Evolutionary conservation across 768 basidiomycete species (phyloP).

Genomic region (Dendrothele bispora): DNA sequence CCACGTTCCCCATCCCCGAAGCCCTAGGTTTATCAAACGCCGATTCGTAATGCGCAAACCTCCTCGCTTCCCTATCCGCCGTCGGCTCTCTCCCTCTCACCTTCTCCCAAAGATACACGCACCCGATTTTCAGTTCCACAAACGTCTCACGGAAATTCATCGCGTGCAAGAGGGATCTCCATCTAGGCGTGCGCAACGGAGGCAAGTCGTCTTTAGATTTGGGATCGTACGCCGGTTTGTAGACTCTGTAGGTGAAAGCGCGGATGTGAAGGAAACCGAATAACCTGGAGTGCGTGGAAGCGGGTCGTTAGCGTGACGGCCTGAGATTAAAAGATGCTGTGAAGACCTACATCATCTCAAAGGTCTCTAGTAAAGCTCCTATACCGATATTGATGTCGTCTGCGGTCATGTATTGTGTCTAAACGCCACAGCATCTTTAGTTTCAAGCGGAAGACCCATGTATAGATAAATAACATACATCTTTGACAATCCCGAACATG

Average conservation of each 20-base stretch:
- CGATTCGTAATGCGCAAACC: slow-evolving; percentile 40
- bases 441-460: neutral
- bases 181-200: slow-evolving; percentile 47
- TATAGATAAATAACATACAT: slow-evolving; percentile 36
- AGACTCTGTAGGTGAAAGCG: slow-evolving; percentile 71
- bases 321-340: no score
- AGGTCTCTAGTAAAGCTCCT: slow-evolving; percentile 63
- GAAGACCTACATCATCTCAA: slow-evolving; percentile 79
- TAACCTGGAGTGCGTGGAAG: slow-evolving; percentile 35
- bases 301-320: neutral
- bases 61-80: slow-evolving; percentile 41
- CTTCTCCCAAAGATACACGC: slow-evolving; percentile 56
- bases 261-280: slow-evolving; percentile 72
- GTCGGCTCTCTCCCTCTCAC: slow-evolving; percentile 57
- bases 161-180: slow-evolving; percentile 59
- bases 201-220: slow-evolving; percentile 27
- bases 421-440: neutral
- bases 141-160: slow-evolving; percentile 72
- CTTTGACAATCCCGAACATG: slow-evolving; percentile 61
- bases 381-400: slow-evolving; percentile 74
- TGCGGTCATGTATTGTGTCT: slow-evolving; percentile 72
- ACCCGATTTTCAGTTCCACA: slow-evolving; percentile 57
- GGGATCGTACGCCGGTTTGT: slow-evolving; percentile 35
- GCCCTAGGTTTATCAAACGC: slow-evolving; percentile 43
- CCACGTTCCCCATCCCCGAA: slow-evolving; percentile 6